Evolutionary conservation across 2,329 filamentous ascomycete species (phyloP).

Genomic region (Diaporthe capsici): DNA sequence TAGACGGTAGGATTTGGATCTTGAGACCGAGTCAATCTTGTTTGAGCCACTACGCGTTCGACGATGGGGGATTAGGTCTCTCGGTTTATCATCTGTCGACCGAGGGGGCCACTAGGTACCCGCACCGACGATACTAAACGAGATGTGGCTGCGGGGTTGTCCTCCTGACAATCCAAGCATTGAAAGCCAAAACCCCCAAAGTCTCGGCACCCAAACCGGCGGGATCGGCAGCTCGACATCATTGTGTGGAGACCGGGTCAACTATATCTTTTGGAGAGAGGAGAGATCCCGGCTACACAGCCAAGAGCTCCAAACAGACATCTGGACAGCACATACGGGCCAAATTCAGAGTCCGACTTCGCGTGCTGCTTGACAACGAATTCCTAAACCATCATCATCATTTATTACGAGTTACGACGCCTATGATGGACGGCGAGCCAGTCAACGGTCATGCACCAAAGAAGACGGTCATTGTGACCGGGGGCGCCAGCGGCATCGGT

Average conservation of each 20-base stretch:
- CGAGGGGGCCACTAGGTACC: background rate
- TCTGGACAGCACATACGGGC: background rate
- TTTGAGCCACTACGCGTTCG: background rate
- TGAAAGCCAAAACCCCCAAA: slow-evolving; percentile 21
- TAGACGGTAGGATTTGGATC: background rate
- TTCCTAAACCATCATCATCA: too few relatives aligned
- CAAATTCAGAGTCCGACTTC: background rate
- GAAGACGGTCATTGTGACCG: slow-evolving; percentile 52
- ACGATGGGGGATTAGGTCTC: background rate
- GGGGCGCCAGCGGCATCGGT: slow-evolving; percentile 55
- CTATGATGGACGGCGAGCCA: background rate
- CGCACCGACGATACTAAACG: slow-evolving; percentile 6
- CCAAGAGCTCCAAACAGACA: background rate
- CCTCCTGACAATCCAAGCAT: slow-evolving; percentile 20
- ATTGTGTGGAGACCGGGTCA: slow-evolving; percentile 34
- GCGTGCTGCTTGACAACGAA: background rate
- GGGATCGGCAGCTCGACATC: slow-evolving; percentile 18
- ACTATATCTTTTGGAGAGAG: slow-evolving; percentile 15
- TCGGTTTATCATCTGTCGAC: slow-evolving; percentile 14
- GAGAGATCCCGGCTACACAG: background rate
- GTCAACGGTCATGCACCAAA: slow-evolving; percentile 31
- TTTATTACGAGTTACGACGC: fast-evolving
- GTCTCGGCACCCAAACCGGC: slow-evolving; percentile 25
- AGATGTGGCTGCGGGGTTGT: slow-evolving; percentile 30
- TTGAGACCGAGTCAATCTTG: background rate